phyloP scores from a whole-genome alignment of 2,329 filamentous ascomycete genomes.

The Colletotrichum orchidophilum region DNA sequence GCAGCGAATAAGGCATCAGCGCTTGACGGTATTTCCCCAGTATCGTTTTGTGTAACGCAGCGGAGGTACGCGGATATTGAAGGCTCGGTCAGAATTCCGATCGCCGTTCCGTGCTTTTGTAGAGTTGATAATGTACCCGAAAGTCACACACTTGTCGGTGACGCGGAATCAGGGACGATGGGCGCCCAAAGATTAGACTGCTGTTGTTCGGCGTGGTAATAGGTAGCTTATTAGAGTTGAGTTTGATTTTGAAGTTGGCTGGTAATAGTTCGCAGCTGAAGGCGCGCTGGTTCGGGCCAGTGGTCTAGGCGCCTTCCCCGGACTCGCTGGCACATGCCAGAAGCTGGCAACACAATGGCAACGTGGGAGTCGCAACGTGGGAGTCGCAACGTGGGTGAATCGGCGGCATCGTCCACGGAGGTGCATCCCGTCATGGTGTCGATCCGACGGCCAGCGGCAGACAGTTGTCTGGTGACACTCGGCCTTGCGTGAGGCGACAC shows the following conservation, averaged over 20 bases:
- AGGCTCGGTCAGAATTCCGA: background rate
- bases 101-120: background rate
- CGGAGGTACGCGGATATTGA: background rate
- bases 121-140: background rate
- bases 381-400: background rate
- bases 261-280: background rate
- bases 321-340: background rate
- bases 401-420: background rate
- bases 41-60: background rate
- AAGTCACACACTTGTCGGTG: background rate
- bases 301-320: constrained; percentile 2
- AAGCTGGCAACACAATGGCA: background rate
- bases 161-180: background rate
- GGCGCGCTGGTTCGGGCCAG: background rate
- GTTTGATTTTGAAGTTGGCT: background rate
- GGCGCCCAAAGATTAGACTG: background rate
- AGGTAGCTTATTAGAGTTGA: background rate
- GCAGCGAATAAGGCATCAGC: background rate
- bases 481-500: background rate
- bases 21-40: background rate
- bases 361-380: background rate
- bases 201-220: background rate
- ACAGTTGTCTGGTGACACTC: background rate
- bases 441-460: background rate
- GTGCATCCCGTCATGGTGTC: background rate